Base-by-base conservation (phyloP, 371 early-diverging fungal genomes). In the Zychaea mexicana region DNA sequence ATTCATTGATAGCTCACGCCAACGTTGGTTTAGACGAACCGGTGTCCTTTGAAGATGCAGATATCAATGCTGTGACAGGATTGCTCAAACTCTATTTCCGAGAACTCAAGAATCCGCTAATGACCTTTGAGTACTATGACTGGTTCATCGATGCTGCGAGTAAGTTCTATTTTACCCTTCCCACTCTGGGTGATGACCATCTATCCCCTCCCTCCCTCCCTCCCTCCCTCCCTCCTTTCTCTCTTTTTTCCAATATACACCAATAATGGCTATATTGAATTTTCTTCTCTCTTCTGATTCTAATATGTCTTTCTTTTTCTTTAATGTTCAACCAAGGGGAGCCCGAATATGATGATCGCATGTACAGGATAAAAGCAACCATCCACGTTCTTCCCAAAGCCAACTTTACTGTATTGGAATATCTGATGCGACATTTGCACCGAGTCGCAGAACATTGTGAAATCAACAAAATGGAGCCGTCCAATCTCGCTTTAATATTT, bases 391-490 rank as follows among this genome's bases (percentile, higher is more conserved):
- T 94, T 24, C 95, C 95, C 2, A 79, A 77, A 24, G 59, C 81
- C 13, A 88, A 94, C 64, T 91, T 85, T 68, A 77, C 66, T n/a
- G 87, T 89, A 1, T 78, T 94, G 1, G 83, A 90, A 60, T 90
- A 80, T 60, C 67, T 95, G 39, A 85, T 92, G 79, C 81, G 82
- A 27, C 94, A 93, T 74, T 68, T 95, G 46, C 70, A 78, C 31
- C 77, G 72, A 38, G 90, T 94, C 1, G 79, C 88, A 2, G 76
- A 79, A 3, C 77, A 88, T 32, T 76, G 86, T 33, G 85, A 85
- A 5, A 73, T 81, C n/a, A 95, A 92, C 71, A 95, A 95, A 72
- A 95, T 95, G 95, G 94, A 95, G 65, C 74, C 90, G 24, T 78
- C 87, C 3, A 95, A 94, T 71, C 70, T 95, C 19, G 94, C 95